Percentiles rank a stretch among this genome's conserved stretches.
Evolutionary conservation across 495 filamentous ascomycete genomes (phyloP).

Genomic region (Diplogelasinospora grovesii): DNA sequence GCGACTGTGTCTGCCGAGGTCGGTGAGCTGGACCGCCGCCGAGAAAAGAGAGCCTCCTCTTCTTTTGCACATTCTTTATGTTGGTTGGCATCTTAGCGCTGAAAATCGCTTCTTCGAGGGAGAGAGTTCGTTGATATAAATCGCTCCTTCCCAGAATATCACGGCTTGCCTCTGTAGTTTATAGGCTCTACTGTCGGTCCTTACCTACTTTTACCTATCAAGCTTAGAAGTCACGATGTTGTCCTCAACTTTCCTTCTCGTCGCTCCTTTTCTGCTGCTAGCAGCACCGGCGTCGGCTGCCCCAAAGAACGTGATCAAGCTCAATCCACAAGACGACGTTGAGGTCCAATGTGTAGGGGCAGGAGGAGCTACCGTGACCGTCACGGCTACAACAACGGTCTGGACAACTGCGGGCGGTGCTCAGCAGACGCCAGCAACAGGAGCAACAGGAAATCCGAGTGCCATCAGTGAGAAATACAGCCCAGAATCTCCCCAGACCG

Average conservation of each 20-base stretch:
- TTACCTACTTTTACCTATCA: slow-evolving; percentile 8
- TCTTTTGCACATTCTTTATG: slow-evolving; percentile 9
- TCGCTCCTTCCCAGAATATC: not conserved
- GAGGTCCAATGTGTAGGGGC: slow-evolving; percentile 4
- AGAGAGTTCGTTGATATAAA: slow-evolving; percentile 4
- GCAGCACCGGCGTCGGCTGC: slow-evolving; percentile 7
- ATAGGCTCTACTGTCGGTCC: slow-evolving; percentile 6
- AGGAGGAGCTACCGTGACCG: slow-evolving; percentile 5
- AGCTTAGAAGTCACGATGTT: slow-evolving; percentile 8
- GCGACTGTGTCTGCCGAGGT: slow-evolving; percentile 20
- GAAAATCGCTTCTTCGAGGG: slow-evolving; percentile 5
- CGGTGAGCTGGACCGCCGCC: slow-evolving; percentile 21
- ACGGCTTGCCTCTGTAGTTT: not conserved
- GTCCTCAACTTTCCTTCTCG: slow-evolving; percentile 9
- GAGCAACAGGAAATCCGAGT: not conserved
- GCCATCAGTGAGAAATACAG: not conserved
- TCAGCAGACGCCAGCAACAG: not conserved
- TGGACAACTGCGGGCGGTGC: not conserved
- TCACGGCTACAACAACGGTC: slow-evolving; percentile 5
- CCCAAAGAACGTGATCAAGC: slow-evolving; percentile 7
- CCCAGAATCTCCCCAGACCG: not conserved
- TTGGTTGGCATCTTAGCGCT: slow-evolving; percentile 5
- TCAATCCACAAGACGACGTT: slow-evolving; percentile 5
- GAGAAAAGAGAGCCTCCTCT: slow-evolving; percentile 5
- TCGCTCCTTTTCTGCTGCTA: slow-evolving; percentile 15